These are phyloP conservation scores for Colletotrichum graminicola DNA, from an alignment of 2,329 filamentous ascomycete species.

Conservation along the genomic window DNA sequence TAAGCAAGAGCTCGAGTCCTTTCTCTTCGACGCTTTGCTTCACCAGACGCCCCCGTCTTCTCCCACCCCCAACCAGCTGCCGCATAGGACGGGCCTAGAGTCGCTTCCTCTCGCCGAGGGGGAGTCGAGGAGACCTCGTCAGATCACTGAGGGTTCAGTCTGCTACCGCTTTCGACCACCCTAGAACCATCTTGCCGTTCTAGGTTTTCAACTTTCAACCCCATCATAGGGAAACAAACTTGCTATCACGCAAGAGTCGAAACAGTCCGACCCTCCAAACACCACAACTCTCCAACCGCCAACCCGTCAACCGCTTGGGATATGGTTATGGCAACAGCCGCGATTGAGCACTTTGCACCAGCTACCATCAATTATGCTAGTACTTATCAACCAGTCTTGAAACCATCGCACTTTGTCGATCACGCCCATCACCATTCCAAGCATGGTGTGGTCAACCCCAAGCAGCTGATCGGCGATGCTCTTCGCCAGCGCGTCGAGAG, in stretches of 20 bases:
- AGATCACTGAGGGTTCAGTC: constrained; percentile 89
- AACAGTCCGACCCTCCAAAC: constrained; percentile 32
- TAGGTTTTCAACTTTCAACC: constrained; percentile 43
- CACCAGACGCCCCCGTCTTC: constrained; percentile 64
- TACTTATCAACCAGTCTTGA: constrained; percentile 61
- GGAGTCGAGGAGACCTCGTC: constrained; percentile 99
- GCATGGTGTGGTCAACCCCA: constrained; percentile 65
- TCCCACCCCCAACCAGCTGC: constrained; percentile 85
- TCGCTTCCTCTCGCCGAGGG: constrained; percentile 99
- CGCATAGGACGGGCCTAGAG: constrained; percentile 98
- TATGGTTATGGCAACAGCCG: constrained; percentile 75
- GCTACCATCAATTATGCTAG: constrained; percentile 60
- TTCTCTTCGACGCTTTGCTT: constrained; percentile 63
- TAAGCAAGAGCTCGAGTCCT: constrained; percentile 62
- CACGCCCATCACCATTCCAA: constrained; percentile 53
- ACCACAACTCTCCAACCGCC: constrained; percentile 42
- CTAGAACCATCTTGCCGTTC: constrained; percentile 71
- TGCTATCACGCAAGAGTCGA: constrained; percentile 39
- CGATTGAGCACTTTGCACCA: constrained; percentile 66
- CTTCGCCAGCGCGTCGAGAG: constrained; percentile 86
- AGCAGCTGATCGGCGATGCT: constrained; percentile 87
- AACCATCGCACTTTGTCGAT: constrained; percentile 57
- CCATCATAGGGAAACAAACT: constrained; percentile 17
- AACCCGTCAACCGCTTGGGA: constrained; percentile 56
- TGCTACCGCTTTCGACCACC: constrained; percentile 96